phyloP scores from a whole-genome alignment of 805 yeast species.

The Yarrowia sp. region DNA sequence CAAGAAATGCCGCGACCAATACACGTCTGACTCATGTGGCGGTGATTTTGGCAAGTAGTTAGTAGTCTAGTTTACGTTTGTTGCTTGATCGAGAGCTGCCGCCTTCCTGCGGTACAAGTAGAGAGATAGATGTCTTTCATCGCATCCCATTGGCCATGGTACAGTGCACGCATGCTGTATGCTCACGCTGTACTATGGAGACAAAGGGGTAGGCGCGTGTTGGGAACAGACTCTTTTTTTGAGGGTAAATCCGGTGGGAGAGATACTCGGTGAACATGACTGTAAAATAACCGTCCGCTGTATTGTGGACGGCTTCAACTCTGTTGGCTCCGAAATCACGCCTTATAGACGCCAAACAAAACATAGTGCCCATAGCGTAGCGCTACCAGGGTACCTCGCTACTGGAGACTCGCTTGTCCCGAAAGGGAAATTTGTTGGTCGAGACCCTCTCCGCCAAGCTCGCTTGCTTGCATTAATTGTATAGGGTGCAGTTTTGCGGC shows the following conservation, averaged over 20 bases:
- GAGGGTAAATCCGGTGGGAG: no score
- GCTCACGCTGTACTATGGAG: background rate
- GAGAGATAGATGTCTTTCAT: background rate
- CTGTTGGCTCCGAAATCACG: background rate
- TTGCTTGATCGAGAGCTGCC: background rate
- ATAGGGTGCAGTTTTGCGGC: background rate
- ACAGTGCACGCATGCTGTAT: constrained; percentile 15
- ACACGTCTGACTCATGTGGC: no score
- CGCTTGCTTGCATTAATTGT: constrained; percentile 24
- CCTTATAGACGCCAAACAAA: background rate
- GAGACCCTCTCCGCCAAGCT: constrained; percentile 3
- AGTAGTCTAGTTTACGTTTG: no score
- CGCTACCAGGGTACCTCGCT: no score
- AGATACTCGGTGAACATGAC: background rate
- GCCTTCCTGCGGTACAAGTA: background rate
- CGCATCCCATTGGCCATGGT: background rate
- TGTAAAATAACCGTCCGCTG: background rate
- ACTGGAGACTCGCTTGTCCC: background rate
- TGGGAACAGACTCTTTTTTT: background rate
- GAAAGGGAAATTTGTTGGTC: constrained; percentile 9
- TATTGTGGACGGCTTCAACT: background rate
- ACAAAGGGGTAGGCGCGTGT: background rate
- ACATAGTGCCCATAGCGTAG: background rate
- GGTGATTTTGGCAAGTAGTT: no score
- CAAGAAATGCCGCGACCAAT: no score